Percentiles rank a stretch among this genome's conserved stretches.
Evolutionary conservation across 768 basidiomycete genomes (phyloP).

Genomic region (Gautieria morchelliformis): DNA sequence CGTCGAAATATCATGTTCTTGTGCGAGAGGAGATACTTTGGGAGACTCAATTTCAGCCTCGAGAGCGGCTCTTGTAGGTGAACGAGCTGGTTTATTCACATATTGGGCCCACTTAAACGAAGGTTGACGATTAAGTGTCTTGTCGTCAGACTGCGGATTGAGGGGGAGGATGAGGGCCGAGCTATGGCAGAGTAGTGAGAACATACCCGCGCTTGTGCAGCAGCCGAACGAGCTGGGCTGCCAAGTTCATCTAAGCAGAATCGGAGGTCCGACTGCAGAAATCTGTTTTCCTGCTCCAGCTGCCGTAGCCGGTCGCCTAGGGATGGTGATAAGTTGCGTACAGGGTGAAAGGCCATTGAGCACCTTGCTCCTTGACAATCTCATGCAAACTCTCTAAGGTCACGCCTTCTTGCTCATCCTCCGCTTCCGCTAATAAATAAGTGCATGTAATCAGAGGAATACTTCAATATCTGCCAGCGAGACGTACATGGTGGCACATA

Average conservation of each 20-base stretch:
- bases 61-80: constrained; percentile 68
- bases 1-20: constrained; percentile 51
- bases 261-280: constrained; percentile 52
- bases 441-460: background rate
- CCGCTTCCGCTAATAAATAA: constrained; percentile 40
- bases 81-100: constrained; percentile 55
- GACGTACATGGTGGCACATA: constrained; percentile 84
- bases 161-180: constrained; percentile 14
- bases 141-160: constrained; percentile 27
- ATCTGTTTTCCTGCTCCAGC: constrained; percentile 73
- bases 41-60: constrained; percentile 52
- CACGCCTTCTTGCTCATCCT: constrained; percentile 42
- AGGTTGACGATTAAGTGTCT: constrained; percentile 55
- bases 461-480: background rate
- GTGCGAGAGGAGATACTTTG: constrained; percentile 66
- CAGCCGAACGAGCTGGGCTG: constrained; percentile 21
- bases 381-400: constrained; percentile 59
- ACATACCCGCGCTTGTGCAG: constrained; percentile 13
- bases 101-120: constrained; percentile 88
- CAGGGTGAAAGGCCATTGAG: constrained; percentile 10
- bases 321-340: background rate
- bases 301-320: constrained; percentile 57
- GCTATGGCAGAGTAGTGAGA: constrained; percentile 2
- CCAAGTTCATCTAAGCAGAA: constrained; percentile 50
- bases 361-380: constrained; percentile 70